Conservation (phyloP, 1,139 yeast genomes). For the Blastobotrys malaysiensis region DNA sequence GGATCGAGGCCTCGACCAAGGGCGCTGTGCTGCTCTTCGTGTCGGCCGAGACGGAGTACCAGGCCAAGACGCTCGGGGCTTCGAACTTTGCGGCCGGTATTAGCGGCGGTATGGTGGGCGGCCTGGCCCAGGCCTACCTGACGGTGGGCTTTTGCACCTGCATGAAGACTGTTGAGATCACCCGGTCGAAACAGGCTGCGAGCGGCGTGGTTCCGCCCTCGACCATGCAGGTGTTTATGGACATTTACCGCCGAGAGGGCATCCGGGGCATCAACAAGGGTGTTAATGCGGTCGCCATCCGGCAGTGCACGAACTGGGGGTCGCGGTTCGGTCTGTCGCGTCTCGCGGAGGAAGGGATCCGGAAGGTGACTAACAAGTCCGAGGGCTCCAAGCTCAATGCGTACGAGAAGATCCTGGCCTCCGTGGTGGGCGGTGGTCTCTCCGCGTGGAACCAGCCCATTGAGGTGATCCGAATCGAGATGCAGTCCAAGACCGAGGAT, state of each 20-base stretch:
- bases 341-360: conserved; percentile 81
- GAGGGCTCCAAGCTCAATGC: conserved; percentile 62
- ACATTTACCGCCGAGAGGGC: conserved; percentile 80
- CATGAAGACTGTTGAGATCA: conserved; percentile 97
- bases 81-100: conserved; percentile 79
- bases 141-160: conserved; percentile 98
- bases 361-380: conserved; percentile 55
- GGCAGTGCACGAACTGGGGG: conserved; percentile 99
- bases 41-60: conserved; percentile 86
- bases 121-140: conserved; percentile 90
- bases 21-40: conserved; percentile 97
- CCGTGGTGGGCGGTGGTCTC: conserved; percentile 93
- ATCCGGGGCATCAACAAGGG: conserved; percentile 93
- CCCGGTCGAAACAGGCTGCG: conserved; percentile 75
- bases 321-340: conserved; percentile 91
- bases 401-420: conserved; percentile 75
- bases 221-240: conserved; percentile 79
- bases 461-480: conserved; percentile 94
- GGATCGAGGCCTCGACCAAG: conserved; percentile 99
- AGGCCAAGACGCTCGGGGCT: conserved; percentile 57
- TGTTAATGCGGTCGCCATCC: conserved; percentile 97
- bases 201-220: conserved; percentile 67
- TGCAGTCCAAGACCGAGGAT: conserved; percentile 90
- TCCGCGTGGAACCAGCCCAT: conserved; percentile 99
- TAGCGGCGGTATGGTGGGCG: conserved; percentile 93